These are phyloP conservation scores for Coemansia sp. DNA, from an alignment of 192 early-diverging fungal genomes.

Conservation along the genomic window DNA sequence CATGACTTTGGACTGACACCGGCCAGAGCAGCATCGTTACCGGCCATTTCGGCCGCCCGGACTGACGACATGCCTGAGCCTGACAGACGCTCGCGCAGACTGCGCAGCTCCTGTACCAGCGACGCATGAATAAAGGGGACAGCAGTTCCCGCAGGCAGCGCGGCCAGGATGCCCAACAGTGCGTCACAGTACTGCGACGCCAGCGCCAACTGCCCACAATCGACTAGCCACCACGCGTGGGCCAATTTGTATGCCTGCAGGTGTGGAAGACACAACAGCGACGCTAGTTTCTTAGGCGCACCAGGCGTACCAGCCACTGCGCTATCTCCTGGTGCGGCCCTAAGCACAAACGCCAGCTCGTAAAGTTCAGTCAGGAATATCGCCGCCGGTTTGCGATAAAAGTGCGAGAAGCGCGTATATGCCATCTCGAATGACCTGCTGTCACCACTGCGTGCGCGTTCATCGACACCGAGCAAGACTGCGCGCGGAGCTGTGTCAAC, in stretches of 20 bases:
- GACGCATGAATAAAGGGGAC: conserved; percentile 77
- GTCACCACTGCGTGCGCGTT: conserved; percentile 16
- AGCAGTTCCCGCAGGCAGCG: conserved; percentile 61
- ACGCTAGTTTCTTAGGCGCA: background rate
- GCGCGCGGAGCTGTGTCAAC: conserved; percentile 64
- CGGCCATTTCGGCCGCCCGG: conserved; percentile 32
- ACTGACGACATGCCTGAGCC: conserved; percentile 50
- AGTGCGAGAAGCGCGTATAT: conserved; percentile 35
- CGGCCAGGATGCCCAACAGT: conserved; percentile 68
- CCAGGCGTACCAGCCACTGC: conserved; percentile 1
- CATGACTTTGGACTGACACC: conserved; percentile 54
- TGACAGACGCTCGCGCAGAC: conserved; percentile 67
- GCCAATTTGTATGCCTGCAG: conserved; percentile 87
- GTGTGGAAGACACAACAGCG: conserved; percentile 66
- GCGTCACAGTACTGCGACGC: conserved; percentile 78
- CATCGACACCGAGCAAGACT: conserved; percentile 67
- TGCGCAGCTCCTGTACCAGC: conserved; percentile 70
- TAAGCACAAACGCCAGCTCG: conserved; percentile 68
- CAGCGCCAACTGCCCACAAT: conserved; percentile 70
- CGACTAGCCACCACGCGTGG: conserved; percentile 78
- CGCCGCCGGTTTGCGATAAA: conserved; percentile 58
- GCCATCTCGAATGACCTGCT: conserved; percentile 22
- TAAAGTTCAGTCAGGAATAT: conserved; percentile 81
- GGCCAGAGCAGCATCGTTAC: conserved; percentile 28
- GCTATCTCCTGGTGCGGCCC: conserved; percentile 47